Base-by-base conservation (phyloP, 1,139 yeast species). In the Candida freyschussii region DNA sequence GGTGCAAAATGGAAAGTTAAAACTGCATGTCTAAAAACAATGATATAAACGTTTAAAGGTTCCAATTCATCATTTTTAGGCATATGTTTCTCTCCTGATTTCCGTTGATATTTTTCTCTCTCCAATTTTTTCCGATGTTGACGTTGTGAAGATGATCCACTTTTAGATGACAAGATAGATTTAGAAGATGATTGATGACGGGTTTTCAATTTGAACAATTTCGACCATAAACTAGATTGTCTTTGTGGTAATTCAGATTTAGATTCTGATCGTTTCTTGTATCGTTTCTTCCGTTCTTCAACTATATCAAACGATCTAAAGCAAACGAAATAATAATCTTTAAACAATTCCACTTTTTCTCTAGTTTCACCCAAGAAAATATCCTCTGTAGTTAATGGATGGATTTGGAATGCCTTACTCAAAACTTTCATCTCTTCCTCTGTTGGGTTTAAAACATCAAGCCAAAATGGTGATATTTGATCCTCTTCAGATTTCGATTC, bases 391-490 rank as follows among this genome's bases (percentile, higher is more conserved):
- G 98, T 91, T 50, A 89, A 70, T 0, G 97, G 97, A 57, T 89
- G 98, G 39, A 89, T 85, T 1, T 95, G 95, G 60, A 91, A 91
- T 0, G 96, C 78, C 50, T 87, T 87, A 17, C 95, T 78, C 12
- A 91, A 53, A 1, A 84, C 93, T 55, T 87, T 87, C 96, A 91
- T 89, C 57, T 91, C 98, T 44, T 85, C 95, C 50, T 89, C 98
- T 0, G 95, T 84, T 3, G 98, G 98, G 50, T 87, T 82, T 36
- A 84, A 63, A 15, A 91, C 84, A 57, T 91, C 98, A 9, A 91
- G 67, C 97, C 98, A 91, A 53, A 84, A 85, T 5, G 95, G 94
- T 3, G 67, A 52, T 2, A 55, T 48, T 17, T 59, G 63, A 17
- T 37, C 41, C 6, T 29, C 33, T 12, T 47, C 35, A 5, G 36